phyloP scores from a whole-genome alignment of 192 early-diverging fungal genomes.

The Rhizoclosmatium globosum region DNA sequence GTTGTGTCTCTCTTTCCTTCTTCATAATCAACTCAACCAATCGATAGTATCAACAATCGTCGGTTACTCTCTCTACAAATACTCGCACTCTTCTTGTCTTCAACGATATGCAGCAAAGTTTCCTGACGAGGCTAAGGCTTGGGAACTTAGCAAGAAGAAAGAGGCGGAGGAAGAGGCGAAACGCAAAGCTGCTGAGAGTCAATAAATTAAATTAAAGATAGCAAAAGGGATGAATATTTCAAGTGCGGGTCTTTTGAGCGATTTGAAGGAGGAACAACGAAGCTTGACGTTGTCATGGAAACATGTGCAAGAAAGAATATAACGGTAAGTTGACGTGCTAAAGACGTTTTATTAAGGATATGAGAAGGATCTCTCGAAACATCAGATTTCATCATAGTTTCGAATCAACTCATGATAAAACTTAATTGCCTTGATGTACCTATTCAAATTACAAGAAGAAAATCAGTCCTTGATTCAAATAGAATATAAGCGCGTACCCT shows the following conservation, averaged over 20 bases:
- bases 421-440: constrained; percentile 33
- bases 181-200: too few relatives aligned
- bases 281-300: too few relatives aligned
- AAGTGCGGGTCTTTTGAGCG: too few relatives aligned
- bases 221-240: too few relatives aligned
- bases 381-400: constrained; percentile 37
- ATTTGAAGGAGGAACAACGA: too few relatives aligned
- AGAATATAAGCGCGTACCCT: too few relatives aligned
- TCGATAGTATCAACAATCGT: constrained; percentile 14
- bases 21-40: neutral
- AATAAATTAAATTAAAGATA: constrained; percentile 38
- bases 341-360: too few relatives aligned
- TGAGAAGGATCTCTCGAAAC: too few relatives aligned
- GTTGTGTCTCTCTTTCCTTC: neutral
- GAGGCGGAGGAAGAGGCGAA: constrained; percentile 2
- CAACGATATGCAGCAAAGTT: constrained; percentile 32
- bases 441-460: too few relatives aligned
- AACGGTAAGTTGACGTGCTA: too few relatives aligned
- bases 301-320: too few relatives aligned
- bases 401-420: constrained; percentile 58
- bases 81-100: constrained; percentile 33
- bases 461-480: too few relatives aligned
- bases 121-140: constrained; percentile 17
- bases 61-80: constrained; percentile 18
- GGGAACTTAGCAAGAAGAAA: constrained; percentile 11